Evolutionary conservation across 768 basidiomycete species (phyloP).

Genomic region (Collybia sp.): DNA sequence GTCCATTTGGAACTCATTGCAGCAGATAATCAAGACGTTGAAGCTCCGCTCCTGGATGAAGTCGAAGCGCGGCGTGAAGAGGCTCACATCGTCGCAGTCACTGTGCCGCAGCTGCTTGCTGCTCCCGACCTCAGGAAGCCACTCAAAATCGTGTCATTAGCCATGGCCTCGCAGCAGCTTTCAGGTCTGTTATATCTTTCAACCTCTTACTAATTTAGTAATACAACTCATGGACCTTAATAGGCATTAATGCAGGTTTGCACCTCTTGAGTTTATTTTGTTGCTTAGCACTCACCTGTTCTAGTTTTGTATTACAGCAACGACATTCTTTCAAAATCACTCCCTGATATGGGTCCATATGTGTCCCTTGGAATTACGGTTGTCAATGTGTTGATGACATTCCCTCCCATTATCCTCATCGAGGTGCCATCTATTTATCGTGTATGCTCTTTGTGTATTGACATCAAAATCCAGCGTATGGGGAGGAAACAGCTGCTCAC

Average conservation of each 20-base stretch:
- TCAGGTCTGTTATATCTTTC: conserved; percentile 45
- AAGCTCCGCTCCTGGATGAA: conserved; percentile 39
- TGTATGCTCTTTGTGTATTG: too few relatives aligned
- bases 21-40: conserved; percentile 14
- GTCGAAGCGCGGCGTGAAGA: conserved; percentile 19
- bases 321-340: conserved; percentile 73
- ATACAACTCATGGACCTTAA: conserved; percentile 4
- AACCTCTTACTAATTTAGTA: not conserved
- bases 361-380: conserved; percentile 82
- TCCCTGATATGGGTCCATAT: conserved; percentile 77
- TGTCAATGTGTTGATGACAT: conserved; percentile 80
- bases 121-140: conserved; percentile 55
- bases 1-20: conserved; percentile 3
- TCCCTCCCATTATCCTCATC: conserved; percentile 83
- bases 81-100: conserved; percentile 28
- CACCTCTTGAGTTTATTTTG: not conserved
- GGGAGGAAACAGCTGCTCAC: conserved; percentile 71
- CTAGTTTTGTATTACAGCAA: conserved; percentile 90
- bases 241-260: conserved; percentile 74
- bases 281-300: conserved; percentile 2
- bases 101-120: conserved; percentile 47
- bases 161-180: conserved; percentile 75
- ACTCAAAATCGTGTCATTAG: conserved; percentile 59
- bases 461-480: conserved; percentile 42
- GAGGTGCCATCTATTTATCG: conserved; percentile 44